These are phyloP conservation scores for Fraxinus excelsior DNA, from an alignment of 257 asterid species.

Conservation along the genomic window DNA sequence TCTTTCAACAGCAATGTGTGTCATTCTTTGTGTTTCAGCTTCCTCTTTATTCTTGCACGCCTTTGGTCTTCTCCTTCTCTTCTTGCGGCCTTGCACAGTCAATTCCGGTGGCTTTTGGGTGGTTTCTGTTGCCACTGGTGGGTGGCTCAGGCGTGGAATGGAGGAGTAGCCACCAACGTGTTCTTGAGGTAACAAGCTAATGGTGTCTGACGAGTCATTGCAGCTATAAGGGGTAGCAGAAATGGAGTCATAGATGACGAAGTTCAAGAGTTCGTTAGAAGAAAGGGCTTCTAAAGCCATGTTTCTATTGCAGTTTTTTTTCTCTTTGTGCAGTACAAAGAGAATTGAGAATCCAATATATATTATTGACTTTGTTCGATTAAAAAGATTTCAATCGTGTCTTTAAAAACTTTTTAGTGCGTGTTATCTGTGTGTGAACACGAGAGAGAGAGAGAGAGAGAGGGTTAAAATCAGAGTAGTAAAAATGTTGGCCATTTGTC, in stretches of 20 bases:
- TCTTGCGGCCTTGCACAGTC: conserved; percentile 57
- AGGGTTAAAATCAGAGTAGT: neutral
- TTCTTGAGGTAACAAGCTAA: conserved; percentile 26
- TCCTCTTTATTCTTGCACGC: conserved; percentile 86
- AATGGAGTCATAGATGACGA: conserved; percentile 65
- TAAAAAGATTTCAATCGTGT: conserved; percentile 61
- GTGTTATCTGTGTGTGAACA: neutral
- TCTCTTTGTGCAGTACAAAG: conserved; percentile 35
- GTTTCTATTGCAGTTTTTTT: conserved; percentile 8
- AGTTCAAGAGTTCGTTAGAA: conserved; percentile 65
- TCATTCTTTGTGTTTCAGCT: conserved; percentile 93
- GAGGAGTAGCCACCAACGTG: conserved; percentile 23
- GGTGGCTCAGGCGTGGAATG: conserved; percentile 16
- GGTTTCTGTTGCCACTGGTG: conserved; percentile 22
- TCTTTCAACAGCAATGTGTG: conserved; percentile 97
- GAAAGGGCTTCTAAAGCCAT: conserved; percentile 91
- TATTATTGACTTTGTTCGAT: conserved; percentile 51
- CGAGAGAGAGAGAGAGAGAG: conserved; percentile 11
- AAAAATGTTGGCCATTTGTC: conserved; percentile 27
- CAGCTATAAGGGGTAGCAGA: conserved; percentile 40
- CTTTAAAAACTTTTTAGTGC: conserved; percentile 37
- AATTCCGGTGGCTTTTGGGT: conserved; percentile 19
- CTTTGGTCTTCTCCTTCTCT: conserved; percentile 70
- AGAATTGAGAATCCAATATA: conserved; percentile 43
- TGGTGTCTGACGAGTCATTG: conserved; percentile 31